Evolutionary conservation across 768 basidiomycete genomes (phyloP), one percentile per base, ranked within the genome.

Genomic region (Tephrocybe sp.): DNA sequence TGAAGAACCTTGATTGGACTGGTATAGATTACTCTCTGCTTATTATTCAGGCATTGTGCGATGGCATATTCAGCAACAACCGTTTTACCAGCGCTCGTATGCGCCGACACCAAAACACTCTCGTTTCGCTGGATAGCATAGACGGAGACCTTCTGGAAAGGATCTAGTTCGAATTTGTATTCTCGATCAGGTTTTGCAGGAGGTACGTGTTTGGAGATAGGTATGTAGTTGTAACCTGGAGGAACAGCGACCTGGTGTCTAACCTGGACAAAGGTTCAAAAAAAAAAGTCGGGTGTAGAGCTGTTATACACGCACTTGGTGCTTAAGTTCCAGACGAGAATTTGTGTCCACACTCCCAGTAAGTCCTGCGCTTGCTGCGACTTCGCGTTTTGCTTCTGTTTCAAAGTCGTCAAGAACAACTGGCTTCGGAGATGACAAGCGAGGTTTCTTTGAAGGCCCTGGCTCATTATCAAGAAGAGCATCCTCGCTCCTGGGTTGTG

Each of bases 1-100:
- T 64, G 34, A 77, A 83, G 64, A 70, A 94, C 96, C 84, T 99
- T 99, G 74, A 99, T 99, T 49, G 97, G 97, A 80, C 91, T 94
- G 20, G 97, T 99, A 73, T 99, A 99, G 55, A 98, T 97, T 61
- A 98, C 96, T 68, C 97, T 80, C 72, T 97, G 91, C 64, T 93
- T 93, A 64, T 89, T 86, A 68, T 85, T 86, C 61, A 99, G 74
- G 78, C 91, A 95, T 67, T 93, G 92, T 0, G 97, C 97, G 65
- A 99, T 98, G 40, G 97, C 97, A 70, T 98, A 99, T 75, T 99
- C 97, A 40, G 97, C 97, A 54, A 99, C 97, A 56, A 98, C 97
- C 2, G 97, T 99, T 73, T 99, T 99, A 63, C 97, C 97, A 30
- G 97, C 97, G 70, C 92, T 95, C 4, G 97, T 99, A 74, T 99